A percentile compares a stretch with the other conserved stretches of the same genome.
Conservation (phyloP, 306 rosid genomes). For the Citrullus colocynthis region DNA sequence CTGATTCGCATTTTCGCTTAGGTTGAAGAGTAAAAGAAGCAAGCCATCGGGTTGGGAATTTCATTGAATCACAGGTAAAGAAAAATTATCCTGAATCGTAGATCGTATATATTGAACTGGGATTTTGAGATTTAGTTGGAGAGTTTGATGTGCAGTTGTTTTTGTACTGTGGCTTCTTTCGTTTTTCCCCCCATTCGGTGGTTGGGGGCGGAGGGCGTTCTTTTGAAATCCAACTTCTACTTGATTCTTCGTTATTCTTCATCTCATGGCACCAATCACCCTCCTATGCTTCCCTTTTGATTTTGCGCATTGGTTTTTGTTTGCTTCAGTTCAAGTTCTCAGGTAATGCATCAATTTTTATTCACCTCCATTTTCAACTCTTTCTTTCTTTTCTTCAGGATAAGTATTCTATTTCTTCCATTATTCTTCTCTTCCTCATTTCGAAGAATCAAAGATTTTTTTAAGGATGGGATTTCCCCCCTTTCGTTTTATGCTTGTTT, state of each 20-base stretch:
- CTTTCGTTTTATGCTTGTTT: not conserved
- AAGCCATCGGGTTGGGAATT: conserved; percentile 12
- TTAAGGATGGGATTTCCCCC: not conserved
- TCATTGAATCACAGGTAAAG: conserved; percentile 43
- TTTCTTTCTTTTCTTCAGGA: not conserved
- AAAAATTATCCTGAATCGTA: conserved; percentile 12
- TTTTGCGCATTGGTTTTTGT: not conserved
- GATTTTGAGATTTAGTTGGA: not conserved
- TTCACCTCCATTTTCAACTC: not conserved
- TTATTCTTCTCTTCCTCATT: not conserved
- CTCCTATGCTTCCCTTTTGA: not conserved
- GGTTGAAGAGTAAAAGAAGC: conserved; percentile 18
- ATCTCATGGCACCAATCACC: not conserved
- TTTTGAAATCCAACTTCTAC: not conserved
- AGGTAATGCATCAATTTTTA: not conserved
- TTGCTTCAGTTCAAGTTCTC: not conserved
- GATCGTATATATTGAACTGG: conserved; percentile 19
- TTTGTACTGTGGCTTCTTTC: not conserved
- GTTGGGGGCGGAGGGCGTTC: not conserved
- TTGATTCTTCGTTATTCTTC: not conserved
- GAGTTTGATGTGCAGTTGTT: conserved; percentile 4
- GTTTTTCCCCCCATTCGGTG: not conserved
- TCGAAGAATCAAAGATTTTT: not conserved
- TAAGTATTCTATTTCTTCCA: not conserved
- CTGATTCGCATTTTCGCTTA: conserved; percentile 26